phyloP scores from a whole-genome alignment of 768 basidiomycete species.

The Termitomyces sp. region DNA sequence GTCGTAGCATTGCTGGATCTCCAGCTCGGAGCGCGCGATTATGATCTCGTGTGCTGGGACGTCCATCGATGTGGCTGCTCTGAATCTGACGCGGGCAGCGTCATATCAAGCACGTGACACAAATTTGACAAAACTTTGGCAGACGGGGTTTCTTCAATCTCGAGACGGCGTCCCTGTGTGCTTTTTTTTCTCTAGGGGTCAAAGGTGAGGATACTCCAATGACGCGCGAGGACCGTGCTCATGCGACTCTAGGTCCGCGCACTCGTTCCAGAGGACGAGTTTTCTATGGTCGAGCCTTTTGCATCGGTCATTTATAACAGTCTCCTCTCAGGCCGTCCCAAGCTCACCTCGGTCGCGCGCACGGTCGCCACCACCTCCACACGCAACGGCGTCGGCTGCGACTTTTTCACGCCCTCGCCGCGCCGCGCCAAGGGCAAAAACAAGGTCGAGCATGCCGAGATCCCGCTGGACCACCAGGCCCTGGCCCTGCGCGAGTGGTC shows the following conservation, averaged over 20 bases:
- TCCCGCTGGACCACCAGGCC: conserved; percentile 22
- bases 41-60: conserved; percentile 55
- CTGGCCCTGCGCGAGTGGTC: conserved; percentile 40
- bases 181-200: neutral
- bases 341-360: conserved; percentile 13
- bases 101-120: conserved; percentile 6
- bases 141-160: too few relatives aligned
- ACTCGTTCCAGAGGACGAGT: conserved; percentile 19
- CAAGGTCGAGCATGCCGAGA: conserved; percentile 27
- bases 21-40: conserved; percentile 35
- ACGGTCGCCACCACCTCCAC: conserved; percentile 17
- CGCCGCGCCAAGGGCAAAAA: conserved; percentile 51
- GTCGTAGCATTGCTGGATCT: conserved; percentile 62
- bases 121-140: neutral
- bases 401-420: conserved; percentile 54
- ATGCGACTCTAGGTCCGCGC: neutral
- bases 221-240: neutral
- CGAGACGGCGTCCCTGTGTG: too few relatives aligned
- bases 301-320: conserved; percentile 48
- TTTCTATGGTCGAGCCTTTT: conserved; percentile 60
- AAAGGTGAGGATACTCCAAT: neutral
- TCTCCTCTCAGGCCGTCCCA: conserved; percentile 32
- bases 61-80: too few relatives aligned
- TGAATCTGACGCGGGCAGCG: neutral
- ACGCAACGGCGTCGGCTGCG: conserved; percentile 28